phyloP scores from a whole-genome alignment of 805 yeast genomes.

The Blastobotrys chiropterorum region DNA sequence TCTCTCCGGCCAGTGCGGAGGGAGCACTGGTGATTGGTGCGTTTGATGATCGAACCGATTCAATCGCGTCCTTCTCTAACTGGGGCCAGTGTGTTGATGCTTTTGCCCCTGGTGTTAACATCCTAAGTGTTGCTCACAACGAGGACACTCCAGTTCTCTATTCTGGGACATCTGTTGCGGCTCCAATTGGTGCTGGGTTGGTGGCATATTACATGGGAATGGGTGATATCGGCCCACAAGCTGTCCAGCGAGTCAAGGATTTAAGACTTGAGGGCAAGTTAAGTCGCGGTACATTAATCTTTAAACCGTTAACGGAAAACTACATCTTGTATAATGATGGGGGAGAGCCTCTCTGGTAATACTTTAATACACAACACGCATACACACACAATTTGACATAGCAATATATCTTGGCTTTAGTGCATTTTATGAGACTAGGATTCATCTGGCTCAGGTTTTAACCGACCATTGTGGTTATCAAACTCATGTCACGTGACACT shows the following conservation, averaged over 20 bases:
- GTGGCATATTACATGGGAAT: slow-evolving; percentile 60
- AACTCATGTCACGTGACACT: neutral
- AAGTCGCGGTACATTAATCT: slow-evolving; percentile 15
- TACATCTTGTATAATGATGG: slow-evolving; percentile 22
- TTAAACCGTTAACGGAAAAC: slow-evolving; percentile 24
- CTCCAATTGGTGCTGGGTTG: slow-evolving; percentile 89
- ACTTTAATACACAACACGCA: neutral
- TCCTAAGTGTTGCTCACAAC: slow-evolving; percentile 44
- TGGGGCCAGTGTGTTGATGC: slow-evolving; percentile 91
- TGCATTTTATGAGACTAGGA: neutral
- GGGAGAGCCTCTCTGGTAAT: slow-evolving; percentile 25
- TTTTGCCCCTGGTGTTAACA: slow-evolving; percentile 81
- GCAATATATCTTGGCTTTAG: no score
- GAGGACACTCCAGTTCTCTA: slow-evolving; percentile 13
- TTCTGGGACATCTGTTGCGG: slow-evolving; percentile 90
- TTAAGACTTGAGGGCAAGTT: slow-evolving; percentile 12
- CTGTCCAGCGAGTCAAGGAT: slow-evolving; percentile 19
- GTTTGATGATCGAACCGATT: slow-evolving; percentile 65
- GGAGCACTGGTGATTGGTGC: slow-evolving; percentile 82
- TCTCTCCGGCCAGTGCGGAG: slow-evolving; percentile 80
- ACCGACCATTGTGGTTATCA: neutral
- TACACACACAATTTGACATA: no score
- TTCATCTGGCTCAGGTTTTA: neutral
- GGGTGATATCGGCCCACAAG: slow-evolving; percentile 19
- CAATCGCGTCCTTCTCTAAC: slow-evolving; percentile 74